Evolutionary conservation across 768 basidiomycete species (phyloP).

Genomic region (Pulveroboletus ravenelii): DNA sequence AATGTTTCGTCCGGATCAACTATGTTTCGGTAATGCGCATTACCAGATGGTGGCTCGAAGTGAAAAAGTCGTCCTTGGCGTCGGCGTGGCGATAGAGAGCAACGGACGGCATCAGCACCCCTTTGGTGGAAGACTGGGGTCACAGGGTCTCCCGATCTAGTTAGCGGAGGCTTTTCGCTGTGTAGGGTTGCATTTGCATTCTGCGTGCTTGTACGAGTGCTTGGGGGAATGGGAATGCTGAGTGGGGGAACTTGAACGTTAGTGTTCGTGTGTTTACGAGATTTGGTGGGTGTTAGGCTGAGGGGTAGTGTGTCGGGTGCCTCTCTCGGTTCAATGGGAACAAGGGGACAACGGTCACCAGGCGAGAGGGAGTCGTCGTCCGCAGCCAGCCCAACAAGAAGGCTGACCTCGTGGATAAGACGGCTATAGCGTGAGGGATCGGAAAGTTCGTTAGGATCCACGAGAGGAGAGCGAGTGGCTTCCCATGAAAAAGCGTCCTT

Average conservation of each 20-base stretch:
- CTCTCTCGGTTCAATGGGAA: not conserved
- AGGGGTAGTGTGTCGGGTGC: slow-evolving; percentile 16
- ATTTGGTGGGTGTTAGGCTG: slow-evolving; percentile 17
- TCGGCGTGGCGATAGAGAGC: slow-evolving; percentile 7
- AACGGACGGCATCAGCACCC: slow-evolving; percentile 1
- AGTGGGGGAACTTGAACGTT: not conserved
- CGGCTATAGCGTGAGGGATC: slow-evolving; percentile 23
- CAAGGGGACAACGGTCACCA: not conserved
- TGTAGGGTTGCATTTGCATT: not conserved
- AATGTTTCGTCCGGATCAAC: slow-evolving; percentile 11
- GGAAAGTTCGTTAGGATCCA: not conserved
- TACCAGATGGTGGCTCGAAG: slow-evolving; percentile 2
- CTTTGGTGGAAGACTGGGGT: slow-evolving; percentile 11
- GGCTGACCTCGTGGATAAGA: slow-evolving; percentile 30
- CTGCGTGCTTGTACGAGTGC: not conserved
- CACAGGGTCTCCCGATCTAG: not conserved
- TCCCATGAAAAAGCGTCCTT: slow-evolving; percentile 17
- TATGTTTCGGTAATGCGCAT: not conserved
- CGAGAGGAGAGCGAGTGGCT: slow-evolving; percentile 1
- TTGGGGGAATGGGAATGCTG: not conserved
- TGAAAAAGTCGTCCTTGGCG: slow-evolving; percentile 28
- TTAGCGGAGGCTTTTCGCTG: not conserved
- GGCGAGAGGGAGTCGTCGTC: slow-evolving; percentile 13
- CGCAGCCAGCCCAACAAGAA: slow-evolving; percentile 27
- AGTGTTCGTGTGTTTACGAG: slow-evolving; percentile 7